Conservation (phyloP, 2,329 filamentous ascomycete species). For the Monosporascus sp. region DNA sequence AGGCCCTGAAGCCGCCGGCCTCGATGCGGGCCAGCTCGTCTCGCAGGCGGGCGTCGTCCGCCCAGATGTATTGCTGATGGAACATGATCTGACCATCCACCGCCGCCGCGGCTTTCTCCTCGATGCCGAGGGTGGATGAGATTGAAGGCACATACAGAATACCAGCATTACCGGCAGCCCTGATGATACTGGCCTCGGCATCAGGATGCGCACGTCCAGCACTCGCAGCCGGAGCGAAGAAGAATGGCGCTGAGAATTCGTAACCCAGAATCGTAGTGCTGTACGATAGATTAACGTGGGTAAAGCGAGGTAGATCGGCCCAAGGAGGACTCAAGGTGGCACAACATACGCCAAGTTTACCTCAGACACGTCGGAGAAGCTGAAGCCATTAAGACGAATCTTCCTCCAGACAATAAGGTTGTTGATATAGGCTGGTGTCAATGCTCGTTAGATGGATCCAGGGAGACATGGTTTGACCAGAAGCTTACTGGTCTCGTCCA, state of each 20-base stretch:
- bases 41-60: slow-evolving; percentile 15
- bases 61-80: slow-evolving; percentile 21
- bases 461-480: background rate
- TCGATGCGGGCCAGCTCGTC: slow-evolving; percentile 13
- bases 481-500: slow-evolving; percentile 27
- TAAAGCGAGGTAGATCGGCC: background rate
- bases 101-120: slow-evolving; percentile 18
- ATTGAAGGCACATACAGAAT: slow-evolving; percentile 37
- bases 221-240: slow-evolving; percentile 44
- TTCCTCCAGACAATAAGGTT: slow-evolving; percentile 33
- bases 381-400: slow-evolving; percentile 27
- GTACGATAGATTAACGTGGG: slow-evolving; percentile 4
- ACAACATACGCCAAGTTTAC: slow-evolving; percentile 14
- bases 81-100: slow-evolving; percentile 17
- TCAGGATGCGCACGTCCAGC: slow-evolving; percentile 38
- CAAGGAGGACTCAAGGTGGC: background rate
- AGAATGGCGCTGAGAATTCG: slow-evolving; percentile 50
- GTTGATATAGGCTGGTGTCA: slow-evolving; percentile 26
- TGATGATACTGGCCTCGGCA: slow-evolving; percentile 44
- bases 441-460: background rate
- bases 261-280: slow-evolving; percentile 46
- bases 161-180: slow-evolving; percentile 39
- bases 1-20: slow-evolving; percentile 13
- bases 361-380: slow-evolving; percentile 27
- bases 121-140: slow-evolving; percentile 17